Evolutionary conservation across 257 asterid species (phyloP).

Genomic region (Capsicum rhomboideum): DNA sequence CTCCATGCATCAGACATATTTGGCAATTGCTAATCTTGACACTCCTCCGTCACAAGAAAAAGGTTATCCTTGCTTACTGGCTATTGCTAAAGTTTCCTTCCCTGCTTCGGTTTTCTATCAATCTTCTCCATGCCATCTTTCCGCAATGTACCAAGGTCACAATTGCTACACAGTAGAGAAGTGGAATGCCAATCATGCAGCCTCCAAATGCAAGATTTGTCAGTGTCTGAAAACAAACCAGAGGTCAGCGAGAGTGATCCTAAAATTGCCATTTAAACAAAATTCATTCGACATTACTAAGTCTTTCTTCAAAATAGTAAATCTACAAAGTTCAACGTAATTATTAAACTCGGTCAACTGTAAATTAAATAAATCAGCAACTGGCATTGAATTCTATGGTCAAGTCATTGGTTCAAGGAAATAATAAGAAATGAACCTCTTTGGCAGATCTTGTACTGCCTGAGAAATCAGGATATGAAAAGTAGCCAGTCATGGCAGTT

Average conservation of each 20-base stretch:
- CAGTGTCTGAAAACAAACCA: slow-evolving; percentile 49
- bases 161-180: slow-evolving; percentile 48
- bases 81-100: slow-evolving; percentile 15
- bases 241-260: slow-evolving; percentile 7
- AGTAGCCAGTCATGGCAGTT: neutral
- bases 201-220: slow-evolving; percentile 77
- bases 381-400: neutral
- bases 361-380: neutral
- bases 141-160: slow-evolving; percentile 59
- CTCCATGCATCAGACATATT: neutral
- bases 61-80: neutral
- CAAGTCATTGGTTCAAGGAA: neutral
- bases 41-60: neutral
- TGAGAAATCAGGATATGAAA: neutral
- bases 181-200: slow-evolving; percentile 75
- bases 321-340: neutral
- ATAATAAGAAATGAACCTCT: neutral
- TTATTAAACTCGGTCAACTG: neutral
- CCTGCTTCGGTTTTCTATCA: slow-evolving; percentile 40
- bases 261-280: neutral
- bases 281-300: neutral
- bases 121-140: slow-evolving; percentile 59
- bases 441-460: neutral
- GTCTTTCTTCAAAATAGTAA: neutral
- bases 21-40: neutral